Conservation (phyloP, 2,329 filamentous ascomycete genomes). For the Parafenestella ontariensis region DNA sequence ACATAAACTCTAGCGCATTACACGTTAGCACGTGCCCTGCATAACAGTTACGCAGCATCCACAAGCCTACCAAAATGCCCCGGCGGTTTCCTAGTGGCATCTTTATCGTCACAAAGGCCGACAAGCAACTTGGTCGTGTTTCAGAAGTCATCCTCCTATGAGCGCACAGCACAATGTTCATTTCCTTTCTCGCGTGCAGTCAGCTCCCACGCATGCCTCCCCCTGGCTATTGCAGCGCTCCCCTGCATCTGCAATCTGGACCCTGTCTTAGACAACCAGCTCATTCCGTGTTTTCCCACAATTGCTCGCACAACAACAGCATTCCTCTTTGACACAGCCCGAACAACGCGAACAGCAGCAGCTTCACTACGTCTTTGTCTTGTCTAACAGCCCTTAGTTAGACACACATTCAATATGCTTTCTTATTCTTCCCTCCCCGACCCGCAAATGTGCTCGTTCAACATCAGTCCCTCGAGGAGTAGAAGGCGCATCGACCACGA, state of each 20-base stretch:
- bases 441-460: constrained; percentile 24
- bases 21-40: constrained; percentile 18
- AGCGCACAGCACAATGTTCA: constrained; percentile 18
- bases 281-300: constrained; percentile 18
- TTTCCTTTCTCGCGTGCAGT: constrained; percentile 16
- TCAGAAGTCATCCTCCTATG: constrained; percentile 14
- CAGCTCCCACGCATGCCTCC: constrained; percentile 12
- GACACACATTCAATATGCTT: constrained; percentile 17
- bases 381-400: constrained; percentile 1
- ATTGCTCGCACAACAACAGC: constrained; percentile 15
- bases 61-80: constrained; percentile 3
- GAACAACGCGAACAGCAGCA: constrained; percentile 1
- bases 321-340: constrained; percentile 6
- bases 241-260: constrained; percentile 24
- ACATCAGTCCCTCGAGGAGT: constrained; percentile 27
- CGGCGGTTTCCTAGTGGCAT: constrained; percentile 10
- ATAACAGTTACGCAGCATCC: not conserved
- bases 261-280: constrained; percentile 22
- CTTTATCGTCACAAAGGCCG: constrained; percentile 6
- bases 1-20: constrained; percentile 10
- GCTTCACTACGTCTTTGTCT: constrained; percentile 10
- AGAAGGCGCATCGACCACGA: constrained; percentile 26
- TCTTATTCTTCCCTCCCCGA: constrained; percentile 27
- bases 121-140: constrained; percentile 14
- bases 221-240: constrained; percentile 29